Percentiles rank a stretch among this genome's conserved stretches.
Conservation (phyloP, 495 filamentous ascomycete genomes). For the Neurospora sp. region DNA sequence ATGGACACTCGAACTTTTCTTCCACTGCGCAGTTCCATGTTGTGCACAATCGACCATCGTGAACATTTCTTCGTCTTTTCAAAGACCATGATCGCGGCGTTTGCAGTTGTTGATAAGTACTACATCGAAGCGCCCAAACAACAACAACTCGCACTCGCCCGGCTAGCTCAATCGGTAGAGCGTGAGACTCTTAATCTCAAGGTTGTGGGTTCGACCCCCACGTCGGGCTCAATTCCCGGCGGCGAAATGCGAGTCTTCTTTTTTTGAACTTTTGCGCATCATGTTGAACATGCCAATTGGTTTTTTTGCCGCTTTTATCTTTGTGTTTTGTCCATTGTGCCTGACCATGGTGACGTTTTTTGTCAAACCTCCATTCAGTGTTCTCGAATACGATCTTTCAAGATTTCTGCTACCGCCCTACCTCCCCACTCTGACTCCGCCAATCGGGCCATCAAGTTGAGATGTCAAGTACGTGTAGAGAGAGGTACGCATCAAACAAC, state of each 20-base stretch:
- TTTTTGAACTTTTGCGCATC: not conserved
- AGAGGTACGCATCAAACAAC: not conserved
- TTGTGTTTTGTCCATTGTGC: not conserved
- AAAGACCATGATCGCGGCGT: not conserved
- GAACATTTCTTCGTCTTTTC: not conserved
- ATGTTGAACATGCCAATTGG: not conserved
- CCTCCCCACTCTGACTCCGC: not conserved
- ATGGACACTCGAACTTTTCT: not conserved
- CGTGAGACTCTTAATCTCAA: slow-evolving; percentile 70
- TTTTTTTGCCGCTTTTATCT: not conserved
- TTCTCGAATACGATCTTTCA: not conserved
- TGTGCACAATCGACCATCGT: too few relatives aligned
- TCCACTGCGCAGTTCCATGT: not conserved
- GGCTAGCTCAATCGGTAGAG: slow-evolving; percentile 67
- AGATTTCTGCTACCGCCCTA: not conserved
- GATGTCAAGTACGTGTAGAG: not conserved
- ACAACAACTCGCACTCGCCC: not conserved
- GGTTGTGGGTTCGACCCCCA: slow-evolving; percentile 54
- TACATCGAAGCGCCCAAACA: not conserved
- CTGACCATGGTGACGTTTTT: too few relatives aligned
- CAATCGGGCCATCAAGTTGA: not conserved
- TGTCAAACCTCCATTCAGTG: too few relatives aligned
- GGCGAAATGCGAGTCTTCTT: not conserved
- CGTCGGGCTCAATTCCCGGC: not conserved
- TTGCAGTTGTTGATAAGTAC: not conserved